Evolutionary conservation across 2,329 filamentous ascomycete genomes (phyloP), one percentile per base, ranked within the genome.

Genomic region (Alternaria angustiovoidea): DNA sequence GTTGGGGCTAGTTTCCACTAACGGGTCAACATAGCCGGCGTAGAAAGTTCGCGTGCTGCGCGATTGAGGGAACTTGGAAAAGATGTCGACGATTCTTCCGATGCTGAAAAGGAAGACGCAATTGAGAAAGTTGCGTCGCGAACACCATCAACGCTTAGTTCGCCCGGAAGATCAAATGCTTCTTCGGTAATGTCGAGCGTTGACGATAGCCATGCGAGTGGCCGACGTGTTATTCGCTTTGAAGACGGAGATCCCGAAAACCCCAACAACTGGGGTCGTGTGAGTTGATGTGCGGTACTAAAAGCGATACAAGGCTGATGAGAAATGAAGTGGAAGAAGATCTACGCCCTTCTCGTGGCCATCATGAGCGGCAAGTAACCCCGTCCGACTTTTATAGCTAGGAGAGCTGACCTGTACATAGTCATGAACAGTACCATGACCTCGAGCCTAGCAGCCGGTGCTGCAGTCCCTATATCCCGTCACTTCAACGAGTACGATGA

Each of bases 341-440:
- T 77, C 2, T 78, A 80, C 38, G 82, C 91, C 6, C 70, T 89
- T 2, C 69, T 86, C 26, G 81, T 85, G 0, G 84, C 84, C 1
- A 86, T 88, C 22, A 78, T 73, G 85, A 63, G 82, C 85, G 54
- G 88, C 91, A 43, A 59, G 72, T 62, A 38, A 7, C 7, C 34
- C 5, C 12, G 38, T 26, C 5, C 5, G 34, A 12, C 6, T 1
- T 38, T 9, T 7, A 9, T n/a, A 24, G 18, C 28, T 18, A n/a
- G 39, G 3, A 1, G 43, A 48, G 20, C 62, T 65, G 51, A 67
- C 12, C 2, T 3, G 18, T 1, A 3, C 4, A 11, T 26, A 75
- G 74, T 77, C 9, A 81, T 90, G 72, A 92, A 92, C 74, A 88
- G 85, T 26, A 91, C 89, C 9, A 86, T 91, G 78, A 86, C 86